Base-by-base conservation (phyloP, 228 moss, liverwort and hornwort species). In the Sphagnum fallax region DNA sequence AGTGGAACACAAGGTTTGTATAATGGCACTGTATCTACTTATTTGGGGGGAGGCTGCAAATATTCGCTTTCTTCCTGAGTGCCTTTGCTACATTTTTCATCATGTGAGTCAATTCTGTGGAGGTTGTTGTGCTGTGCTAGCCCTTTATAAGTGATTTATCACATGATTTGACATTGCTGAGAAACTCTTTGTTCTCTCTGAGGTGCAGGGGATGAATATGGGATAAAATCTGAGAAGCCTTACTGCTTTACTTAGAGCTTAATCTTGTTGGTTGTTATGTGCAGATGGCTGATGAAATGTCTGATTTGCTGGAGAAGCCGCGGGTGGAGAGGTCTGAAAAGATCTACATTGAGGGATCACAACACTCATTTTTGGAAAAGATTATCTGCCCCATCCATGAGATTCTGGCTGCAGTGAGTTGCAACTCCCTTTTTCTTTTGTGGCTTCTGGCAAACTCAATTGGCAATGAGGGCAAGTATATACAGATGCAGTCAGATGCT, bases 1-100 rank as follows among this genome's bases (percentile, higher is more conserved):
- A 61, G 74, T 75, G 50, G 86, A 78, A 61, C 73, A 72, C 53
- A 89, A 81, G 76, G 80, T 94, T 67, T 78, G 84, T 16, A 76
- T 91, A 75, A 82, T 82, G 74, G 87, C 94, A 69, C 85, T 94
- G 52, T 98, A 94, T 80, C 83, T 98, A 76, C 83, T 98, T 55
- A 88, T 98, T 63, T 98, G 98, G 98, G 98, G 98, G 51, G 98
- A 98, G 85, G 98, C 94, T 77, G 86, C 98, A 11, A 98, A 98
- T 74, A 75, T 98, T 52, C 85, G 98, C 16, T 98, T 98, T 75
- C 85, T 98, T 74, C 98, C 98, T 61, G 98, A 98, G 80, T 98
- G 98, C 67, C 87, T 98, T 15, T 92, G 94, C 71, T 98, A 87
- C 80, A 94, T 98, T 65, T 98, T 94, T 71, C 94, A 98, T 67